These are phyloP conservation scores for Trichosporon sp. DNA, from an alignment of 1,284 basidiomycete genomes.

Conservation along the genomic window DNA sequence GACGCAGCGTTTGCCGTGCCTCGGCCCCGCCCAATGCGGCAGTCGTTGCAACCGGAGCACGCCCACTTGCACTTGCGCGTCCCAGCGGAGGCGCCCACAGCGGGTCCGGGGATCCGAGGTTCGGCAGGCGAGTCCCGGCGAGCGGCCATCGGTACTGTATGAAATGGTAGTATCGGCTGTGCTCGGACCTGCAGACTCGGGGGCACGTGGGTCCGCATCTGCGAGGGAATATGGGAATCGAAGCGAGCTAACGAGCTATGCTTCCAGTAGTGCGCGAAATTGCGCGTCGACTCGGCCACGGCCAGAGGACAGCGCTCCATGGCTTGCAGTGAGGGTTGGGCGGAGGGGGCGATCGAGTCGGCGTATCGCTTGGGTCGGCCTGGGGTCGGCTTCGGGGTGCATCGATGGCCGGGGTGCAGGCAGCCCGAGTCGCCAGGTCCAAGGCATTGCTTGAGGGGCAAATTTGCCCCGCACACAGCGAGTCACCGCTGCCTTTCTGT, in stretches of 20 bases:
- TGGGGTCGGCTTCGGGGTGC: not conserved
- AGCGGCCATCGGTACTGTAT: not conserved
- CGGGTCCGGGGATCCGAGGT: not conserved
- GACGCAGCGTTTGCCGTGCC: not conserved
- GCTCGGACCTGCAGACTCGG: not conserved
- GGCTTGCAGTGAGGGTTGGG: not conserved
- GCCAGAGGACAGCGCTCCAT: no score
- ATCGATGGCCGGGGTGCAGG: not conserved
- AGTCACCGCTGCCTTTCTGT: not conserved
- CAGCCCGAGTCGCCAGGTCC: not conserved
- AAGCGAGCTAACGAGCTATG: no score
- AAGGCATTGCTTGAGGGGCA: not conserved
- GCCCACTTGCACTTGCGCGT: not conserved
- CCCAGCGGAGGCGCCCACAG: not conserved
- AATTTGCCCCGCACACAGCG: not conserved
- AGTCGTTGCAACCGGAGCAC: not conserved
- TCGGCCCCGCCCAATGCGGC: not conserved
- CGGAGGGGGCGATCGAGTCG: not conserved
- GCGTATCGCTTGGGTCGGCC: constrained; percentile 3
- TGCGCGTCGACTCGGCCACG: not conserved
- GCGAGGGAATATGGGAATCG: not conserved
- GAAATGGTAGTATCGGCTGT: not conserved
- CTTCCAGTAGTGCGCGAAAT: not conserved
- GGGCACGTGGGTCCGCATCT: not conserved
- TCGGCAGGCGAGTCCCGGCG: not conserved